Percentiles rank a stretch among this genome's conserved stretches.
Evolutionary conservation across 2,329 filamentous ascomycete species (phyloP).

Genomic region (Pseudopyricularia cyperi): DNA sequence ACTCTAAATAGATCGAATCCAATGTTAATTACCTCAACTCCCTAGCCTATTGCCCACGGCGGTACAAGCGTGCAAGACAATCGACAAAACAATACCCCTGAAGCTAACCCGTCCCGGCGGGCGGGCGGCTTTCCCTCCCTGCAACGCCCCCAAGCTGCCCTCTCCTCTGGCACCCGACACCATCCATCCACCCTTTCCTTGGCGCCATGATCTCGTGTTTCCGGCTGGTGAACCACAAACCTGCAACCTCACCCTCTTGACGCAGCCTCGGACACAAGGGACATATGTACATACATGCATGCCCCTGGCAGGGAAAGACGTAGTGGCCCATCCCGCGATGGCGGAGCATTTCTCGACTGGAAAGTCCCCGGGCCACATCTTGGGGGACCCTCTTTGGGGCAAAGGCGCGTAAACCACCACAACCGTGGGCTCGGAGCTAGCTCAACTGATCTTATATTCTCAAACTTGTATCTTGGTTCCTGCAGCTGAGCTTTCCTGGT

Average conservation of each 20-base stretch:
- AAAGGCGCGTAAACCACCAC: too few species aligned
- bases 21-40: too few species aligned
- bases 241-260: too few species aligned
- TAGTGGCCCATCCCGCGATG: background rate
- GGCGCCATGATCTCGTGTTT: background rate
- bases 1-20: too few species aligned
- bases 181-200: background rate
- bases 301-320: background rate
- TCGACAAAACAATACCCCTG: too few species aligned
- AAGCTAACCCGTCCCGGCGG: too few species aligned
- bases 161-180: background rate
- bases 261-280: background rate
- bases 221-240: background rate
- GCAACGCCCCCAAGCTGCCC: background rate
- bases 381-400: too few species aligned
- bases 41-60: too few species aligned
- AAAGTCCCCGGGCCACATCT: too few species aligned
- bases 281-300: too few species aligned
- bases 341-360: background rate
- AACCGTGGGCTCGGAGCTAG: background rate
- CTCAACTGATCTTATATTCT: background rate
- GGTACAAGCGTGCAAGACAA: too few species aligned
- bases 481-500: background rate
- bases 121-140: background rate
- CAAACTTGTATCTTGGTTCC: background rate